Percentiles rank a stretch among this genome's conserved stretches.
phyloP scores from a whole-genome alignment of 2,329 filamentous ascomycete species.

The Arthrobotrys megalospora region DNA sequence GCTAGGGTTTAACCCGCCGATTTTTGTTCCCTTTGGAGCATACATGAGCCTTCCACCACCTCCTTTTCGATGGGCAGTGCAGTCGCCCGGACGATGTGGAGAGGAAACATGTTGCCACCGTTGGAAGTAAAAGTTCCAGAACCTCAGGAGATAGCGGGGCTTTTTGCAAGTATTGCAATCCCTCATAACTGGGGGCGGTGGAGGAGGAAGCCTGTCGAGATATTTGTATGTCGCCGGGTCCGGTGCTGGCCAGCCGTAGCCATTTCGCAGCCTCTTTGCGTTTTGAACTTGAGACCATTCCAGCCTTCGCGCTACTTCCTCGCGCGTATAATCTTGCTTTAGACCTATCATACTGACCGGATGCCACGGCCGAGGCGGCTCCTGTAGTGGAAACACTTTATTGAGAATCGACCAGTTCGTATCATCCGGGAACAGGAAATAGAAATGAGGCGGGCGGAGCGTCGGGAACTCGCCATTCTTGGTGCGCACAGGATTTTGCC shows the following conservation, averaged over 20 bases:
- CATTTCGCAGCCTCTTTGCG: slow-evolving; percentile 44
- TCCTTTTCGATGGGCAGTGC: slow-evolving; percentile 20
- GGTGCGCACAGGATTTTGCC: slow-evolving; percentile 40
- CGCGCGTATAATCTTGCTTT: slow-evolving; percentile 53
- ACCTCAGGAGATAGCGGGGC: slow-evolving; percentile 51
- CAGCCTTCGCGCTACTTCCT: slow-evolving; percentile 50
- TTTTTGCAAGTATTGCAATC: slow-evolving; percentile 43
- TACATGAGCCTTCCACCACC: slow-evolving; percentile 49
- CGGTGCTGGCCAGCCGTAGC: slow-evolving; percentile 29
- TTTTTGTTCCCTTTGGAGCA: slow-evolving; percentile 31
- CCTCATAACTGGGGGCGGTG: slow-evolving; percentile 50
- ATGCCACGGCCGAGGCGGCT: slow-evolving; percentile 52
- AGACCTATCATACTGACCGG: slow-evolving; percentile 40
- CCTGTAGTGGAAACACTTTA: slow-evolving; percentile 31
- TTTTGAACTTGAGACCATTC: slow-evolving; percentile 53
- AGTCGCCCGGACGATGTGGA: slow-evolving; percentile 48
- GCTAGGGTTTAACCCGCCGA: neutral
- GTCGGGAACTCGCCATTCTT: neutral
- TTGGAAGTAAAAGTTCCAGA: slow-evolving; percentile 56
- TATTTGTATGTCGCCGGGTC: slow-evolving; percentile 32
- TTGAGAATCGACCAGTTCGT: slow-evolving; percentile 26
- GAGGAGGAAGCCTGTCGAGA: slow-evolving; percentile 25
- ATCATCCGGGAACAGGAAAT: slow-evolving; percentile 50
- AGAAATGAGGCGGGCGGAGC: neutral
- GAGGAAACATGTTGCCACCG: slow-evolving; percentile 51